phyloP scores from a whole-genome alignment of 2,329 filamentous ascomycete genomes.

The Chrysoporthe puriensis region DNA sequence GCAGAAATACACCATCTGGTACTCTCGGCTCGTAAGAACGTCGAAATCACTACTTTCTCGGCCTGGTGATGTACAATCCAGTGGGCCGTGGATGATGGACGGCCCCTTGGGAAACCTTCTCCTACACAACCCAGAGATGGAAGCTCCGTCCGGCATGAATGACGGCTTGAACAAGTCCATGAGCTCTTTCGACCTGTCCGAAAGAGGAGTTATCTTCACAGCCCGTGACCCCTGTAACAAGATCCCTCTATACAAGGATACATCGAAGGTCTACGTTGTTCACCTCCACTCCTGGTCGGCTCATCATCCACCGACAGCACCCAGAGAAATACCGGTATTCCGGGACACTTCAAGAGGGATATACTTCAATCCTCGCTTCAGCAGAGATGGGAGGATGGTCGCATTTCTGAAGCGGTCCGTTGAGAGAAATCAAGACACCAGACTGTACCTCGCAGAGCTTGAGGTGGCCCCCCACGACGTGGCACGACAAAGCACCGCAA shows the following conservation, averaged over 20 bases:
- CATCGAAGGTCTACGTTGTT: constrained; percentile 39
- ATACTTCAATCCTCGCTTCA: constrained; percentile 39
- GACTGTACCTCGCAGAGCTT: constrained; percentile 39
- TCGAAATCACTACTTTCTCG: constrained; percentile 17
- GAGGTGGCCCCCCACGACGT: constrained; percentile 28
- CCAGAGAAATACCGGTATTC: constrained; percentile 30
- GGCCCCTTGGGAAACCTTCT: constrained; percentile 41
- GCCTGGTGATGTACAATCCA: background rate
- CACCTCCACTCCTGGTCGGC: constrained; percentile 39
- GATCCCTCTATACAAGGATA: constrained; percentile 26
- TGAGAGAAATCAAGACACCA: constrained; percentile 33
- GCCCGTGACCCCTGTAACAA: constrained; percentile 32
- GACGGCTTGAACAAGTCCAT: constrained; percentile 31
- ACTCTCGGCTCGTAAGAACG: constrained; percentile 38
- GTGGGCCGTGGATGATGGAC: constrained; percentile 36
- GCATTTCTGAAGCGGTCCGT: constrained; percentile 39
- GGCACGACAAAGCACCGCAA: background rate
- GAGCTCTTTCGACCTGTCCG: constrained; percentile 40
- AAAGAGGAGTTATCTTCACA: constrained; percentile 41
- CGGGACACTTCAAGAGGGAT: constrained; percentile 27
- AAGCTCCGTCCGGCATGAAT: constrained; percentile 37
- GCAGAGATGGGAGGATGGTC: constrained; percentile 42
- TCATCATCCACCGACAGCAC: constrained; percentile 1
- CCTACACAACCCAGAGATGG: constrained; percentile 35
- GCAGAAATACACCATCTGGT: constrained; percentile 44